Evolutionary conservation across 2,329 filamentous ascomycete genomes (phyloP).

Genomic region (Parasarocladium wereldwijsianum): DNA sequence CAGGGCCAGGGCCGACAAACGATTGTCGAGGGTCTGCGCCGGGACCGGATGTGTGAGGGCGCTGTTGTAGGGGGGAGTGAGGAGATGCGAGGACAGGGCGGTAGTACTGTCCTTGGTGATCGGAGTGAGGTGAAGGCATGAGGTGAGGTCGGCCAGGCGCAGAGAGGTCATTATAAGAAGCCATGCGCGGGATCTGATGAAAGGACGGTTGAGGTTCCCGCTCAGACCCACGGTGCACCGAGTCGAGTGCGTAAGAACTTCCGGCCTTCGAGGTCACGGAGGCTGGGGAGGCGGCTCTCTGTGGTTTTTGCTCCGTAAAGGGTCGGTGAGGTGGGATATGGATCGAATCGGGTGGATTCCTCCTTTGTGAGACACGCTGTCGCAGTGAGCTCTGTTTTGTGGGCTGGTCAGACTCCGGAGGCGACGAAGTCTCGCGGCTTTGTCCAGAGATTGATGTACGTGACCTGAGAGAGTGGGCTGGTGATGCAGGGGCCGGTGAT

Average conservation of each 20-base stretch:
- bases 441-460: background rate
- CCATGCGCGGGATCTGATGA: constrained; percentile 16
- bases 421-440: constrained; percentile 3
- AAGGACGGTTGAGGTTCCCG: constrained; percentile 22
- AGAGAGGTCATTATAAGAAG: constrained; percentile 16
- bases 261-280: constrained; percentile 17
- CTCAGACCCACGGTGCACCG: constrained; percentile 33
- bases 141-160: constrained; percentile 11
- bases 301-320: constrained; percentile 8
- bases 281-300: constrained; percentile 15
- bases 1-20: too few relatives aligned
- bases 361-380: constrained; percentile 38
- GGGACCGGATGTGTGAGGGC: constrained; percentile 36
- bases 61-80: constrained; percentile 47
- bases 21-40: too few relatives aligned
- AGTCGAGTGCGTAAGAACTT: constrained; percentile 22
- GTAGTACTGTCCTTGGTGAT: constrained; percentile 41
- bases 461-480: background rate
- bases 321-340: constrained; percentile 32
- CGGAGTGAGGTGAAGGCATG: constrained; percentile 19
- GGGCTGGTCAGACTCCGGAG: constrained; percentile 9
- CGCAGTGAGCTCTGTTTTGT: constrained; percentile 29
- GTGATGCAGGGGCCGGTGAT: constrained; percentile 1
- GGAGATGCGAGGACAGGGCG: constrained; percentile 47
- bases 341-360: constrained; percentile 35